Evolutionary conservation across 805 yeast genomes (phyloP).

Genomic region (Pichia nanzhaoensis): DNA sequence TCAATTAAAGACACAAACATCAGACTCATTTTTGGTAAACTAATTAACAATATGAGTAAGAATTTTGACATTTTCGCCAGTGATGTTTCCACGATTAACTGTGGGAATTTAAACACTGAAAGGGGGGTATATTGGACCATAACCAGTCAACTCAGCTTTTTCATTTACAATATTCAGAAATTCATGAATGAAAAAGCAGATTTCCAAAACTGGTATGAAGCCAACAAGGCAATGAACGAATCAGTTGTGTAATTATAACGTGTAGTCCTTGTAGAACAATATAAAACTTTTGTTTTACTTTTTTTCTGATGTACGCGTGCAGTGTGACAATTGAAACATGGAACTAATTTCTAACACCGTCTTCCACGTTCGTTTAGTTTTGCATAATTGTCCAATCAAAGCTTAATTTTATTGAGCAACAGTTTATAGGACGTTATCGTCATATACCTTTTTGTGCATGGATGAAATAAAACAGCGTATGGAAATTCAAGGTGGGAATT

Average conservation of each 20-base stretch:
- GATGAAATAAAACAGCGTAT: too few species aligned
- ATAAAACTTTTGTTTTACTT: neutral
- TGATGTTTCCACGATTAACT: slow-evolving; percentile 17
- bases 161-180: slow-evolving; percentile 29
- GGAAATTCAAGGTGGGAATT: too few species aligned
- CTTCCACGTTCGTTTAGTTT: too few species aligned
- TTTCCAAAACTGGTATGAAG: slow-evolving; percentile 24
- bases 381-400: too few species aligned
- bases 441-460: too few species aligned
- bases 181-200: slow-evolving; percentile 25
- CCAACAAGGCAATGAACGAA: slow-evolving; percentile 15
- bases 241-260: neutral
- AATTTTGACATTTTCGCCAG: slow-evolving; percentile 25
- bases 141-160: slow-evolving; percentile 29
- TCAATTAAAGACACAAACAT: slow-evolving; percentile 25
- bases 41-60: slow-evolving; percentile 25
- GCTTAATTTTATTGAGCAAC: too few species aligned
- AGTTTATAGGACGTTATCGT: too few species aligned
- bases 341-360: too few species aligned
- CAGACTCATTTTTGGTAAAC: slow-evolving; percentile 28
- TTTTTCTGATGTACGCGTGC: neutral
- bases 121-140: slow-evolving; percentile 18
- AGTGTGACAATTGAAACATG: too few species aligned
- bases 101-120: neutral
- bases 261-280: neutral